Evolutionary conservation across 345 rosid species (phyloP).

Genomic region (Orychophragmus violaceus): DNA sequence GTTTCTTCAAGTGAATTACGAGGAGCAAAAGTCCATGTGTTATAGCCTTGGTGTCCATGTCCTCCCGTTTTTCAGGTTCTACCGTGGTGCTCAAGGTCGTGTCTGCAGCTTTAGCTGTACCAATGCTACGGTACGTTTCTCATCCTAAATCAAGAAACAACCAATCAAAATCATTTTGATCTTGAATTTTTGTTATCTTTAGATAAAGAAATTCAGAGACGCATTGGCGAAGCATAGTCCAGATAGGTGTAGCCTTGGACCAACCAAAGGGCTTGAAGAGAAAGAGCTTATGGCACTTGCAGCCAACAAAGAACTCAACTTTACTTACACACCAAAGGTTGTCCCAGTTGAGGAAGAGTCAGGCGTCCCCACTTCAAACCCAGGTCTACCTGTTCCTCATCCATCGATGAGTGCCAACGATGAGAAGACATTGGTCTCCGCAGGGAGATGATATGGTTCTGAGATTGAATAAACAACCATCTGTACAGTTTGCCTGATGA

Average conservation of each 20-base stretch:
- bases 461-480: background rate
- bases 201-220: constrained; percentile 92
- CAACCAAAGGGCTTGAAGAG: constrained; percentile 81
- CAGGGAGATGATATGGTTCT: constrained; percentile 21
- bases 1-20: constrained; percentile 86
- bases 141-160: background rate
- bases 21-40: constrained; percentile 95
- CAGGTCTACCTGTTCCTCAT: constrained; percentile 21
- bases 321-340: constrained; percentile 49
- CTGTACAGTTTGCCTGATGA: constrained; percentile 22
- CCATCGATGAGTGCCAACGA: background rate
- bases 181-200: background rate
- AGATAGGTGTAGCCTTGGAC: constrained; percentile 73
- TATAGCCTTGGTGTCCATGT: constrained; percentile 90
- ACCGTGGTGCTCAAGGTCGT: constrained; percentile 84
- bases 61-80: constrained; percentile 83
- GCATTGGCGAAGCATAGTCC: constrained; percentile 81
- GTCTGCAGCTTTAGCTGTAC: constrained; percentile 95
- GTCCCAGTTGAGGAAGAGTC: constrained; percentile 26
- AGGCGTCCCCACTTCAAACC: background rate
- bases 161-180: background rate
- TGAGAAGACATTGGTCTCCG: constrained; percentile 19
- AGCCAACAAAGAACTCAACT: constrained; percentile 76
- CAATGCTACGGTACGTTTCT: constrained; percentile 80
- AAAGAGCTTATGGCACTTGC: constrained; percentile 84